phyloP scores from a whole-genome alignment of 139 green algal genomes.

The Chlorella sp. region DNA sequence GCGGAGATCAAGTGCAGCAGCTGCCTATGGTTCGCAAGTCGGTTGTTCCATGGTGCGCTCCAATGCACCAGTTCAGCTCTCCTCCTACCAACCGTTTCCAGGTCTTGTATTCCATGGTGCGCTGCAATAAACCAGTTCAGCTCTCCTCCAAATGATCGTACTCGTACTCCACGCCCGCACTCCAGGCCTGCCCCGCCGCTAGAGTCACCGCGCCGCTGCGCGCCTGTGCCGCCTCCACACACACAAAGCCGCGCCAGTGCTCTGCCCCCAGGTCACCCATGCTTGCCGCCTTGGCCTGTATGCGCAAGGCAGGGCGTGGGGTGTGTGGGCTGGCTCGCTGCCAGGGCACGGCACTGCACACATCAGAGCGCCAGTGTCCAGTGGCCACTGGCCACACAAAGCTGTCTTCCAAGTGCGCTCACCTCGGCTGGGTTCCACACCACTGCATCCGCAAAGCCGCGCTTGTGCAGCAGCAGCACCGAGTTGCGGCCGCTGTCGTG shows the following conservation, averaged over 20 bases:
- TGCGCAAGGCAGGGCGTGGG: background rate
- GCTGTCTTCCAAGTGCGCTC: background rate
- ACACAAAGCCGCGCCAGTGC: constrained; percentile 44
- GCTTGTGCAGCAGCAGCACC: constrained; percentile 32
- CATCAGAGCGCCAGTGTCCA: no score
- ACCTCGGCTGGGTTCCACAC: constrained; percentile 41
- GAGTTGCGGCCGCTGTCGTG: background rate
- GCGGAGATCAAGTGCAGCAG: no score
- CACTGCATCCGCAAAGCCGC: constrained; percentile 38
- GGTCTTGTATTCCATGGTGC: background rate
- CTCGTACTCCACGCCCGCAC: background rate
- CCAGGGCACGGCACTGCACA: no score
- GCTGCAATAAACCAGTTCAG: no score
- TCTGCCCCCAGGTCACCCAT: constrained; percentile 45
- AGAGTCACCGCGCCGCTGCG: constrained; percentile 30
- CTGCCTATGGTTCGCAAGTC: no score
- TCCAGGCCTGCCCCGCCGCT: constrained; percentile 15
- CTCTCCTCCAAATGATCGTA: constrained; percentile 15
- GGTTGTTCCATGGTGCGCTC: no score
- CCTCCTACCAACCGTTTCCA: background rate
- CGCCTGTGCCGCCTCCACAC: constrained; percentile 41
- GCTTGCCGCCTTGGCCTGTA: constrained; percentile 11
- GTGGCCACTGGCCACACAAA: no score
- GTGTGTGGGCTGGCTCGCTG: background rate
- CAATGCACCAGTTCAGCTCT: no score